Percentiles rank a stretch among this genome's conserved stretches.
Conservation (phyloP, 2,329 filamentous ascomycete genomes). For the Alternaria arbusti region DNA sequence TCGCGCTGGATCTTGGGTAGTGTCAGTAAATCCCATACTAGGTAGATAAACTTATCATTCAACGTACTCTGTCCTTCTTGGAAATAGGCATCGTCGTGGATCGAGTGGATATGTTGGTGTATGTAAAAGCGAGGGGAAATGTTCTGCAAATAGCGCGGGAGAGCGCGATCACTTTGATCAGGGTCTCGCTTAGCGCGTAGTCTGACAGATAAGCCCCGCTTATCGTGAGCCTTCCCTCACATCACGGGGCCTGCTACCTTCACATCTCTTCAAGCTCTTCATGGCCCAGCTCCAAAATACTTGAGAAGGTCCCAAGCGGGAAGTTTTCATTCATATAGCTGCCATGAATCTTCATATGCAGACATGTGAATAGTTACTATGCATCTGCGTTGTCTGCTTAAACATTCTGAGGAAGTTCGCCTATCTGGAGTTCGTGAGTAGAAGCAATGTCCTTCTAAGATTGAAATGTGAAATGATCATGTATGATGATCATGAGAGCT, state of each 20-base stretch:
- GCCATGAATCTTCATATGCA: too few relatives aligned
- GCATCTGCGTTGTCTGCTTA: too few relatives aligned
- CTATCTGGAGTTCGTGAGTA: too few relatives aligned
- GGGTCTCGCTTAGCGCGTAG: slow-evolving; percentile 11
- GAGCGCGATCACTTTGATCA: slow-evolving; percentile 3
- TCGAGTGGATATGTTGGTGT: background rate
- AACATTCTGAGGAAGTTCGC: too few relatives aligned
- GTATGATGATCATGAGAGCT: too few relatives aligned
- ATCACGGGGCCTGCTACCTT: background rate
- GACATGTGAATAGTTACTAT: too few relatives aligned
- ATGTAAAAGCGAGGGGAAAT: slow-evolving; percentile 2
- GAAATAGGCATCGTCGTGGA: slow-evolving; percentile 54
- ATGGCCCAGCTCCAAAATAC: too few relatives aligned
- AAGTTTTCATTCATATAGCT: too few relatives aligned
- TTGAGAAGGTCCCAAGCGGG: too few relatives aligned
- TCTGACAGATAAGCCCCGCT: slow-evolving; percentile 1
- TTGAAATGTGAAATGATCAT: too few relatives aligned
- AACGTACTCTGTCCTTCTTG: slow-evolving; percentile 55
- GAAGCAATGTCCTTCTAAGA: too few relatives aligned
- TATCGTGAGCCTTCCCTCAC: background rate
- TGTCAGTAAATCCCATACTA: background rate
- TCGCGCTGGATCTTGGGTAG: slow-evolving; percentile 58
- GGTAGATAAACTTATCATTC: background rate
- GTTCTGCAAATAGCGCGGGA: background rate
- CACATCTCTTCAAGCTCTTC: too few relatives aligned